Conservation (phyloP, 2,329 filamentous ascomycete species). For the Fusarium hostae region DNA sequence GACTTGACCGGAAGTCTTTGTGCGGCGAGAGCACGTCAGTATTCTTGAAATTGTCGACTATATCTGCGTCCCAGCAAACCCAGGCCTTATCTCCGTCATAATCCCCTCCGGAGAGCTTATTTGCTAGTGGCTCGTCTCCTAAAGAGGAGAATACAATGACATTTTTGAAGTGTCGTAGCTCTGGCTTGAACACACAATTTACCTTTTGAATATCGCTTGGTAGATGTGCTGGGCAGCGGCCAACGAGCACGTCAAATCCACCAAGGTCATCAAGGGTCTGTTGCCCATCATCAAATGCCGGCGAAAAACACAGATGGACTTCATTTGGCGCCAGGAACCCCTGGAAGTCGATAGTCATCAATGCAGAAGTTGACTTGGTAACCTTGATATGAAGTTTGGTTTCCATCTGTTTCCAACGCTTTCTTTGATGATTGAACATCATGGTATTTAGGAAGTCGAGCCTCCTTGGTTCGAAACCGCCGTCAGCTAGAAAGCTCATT, state of each 20-base stretch:
- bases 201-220: conserved; percentile 78
- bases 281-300: neutral
- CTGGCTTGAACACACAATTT: conserved; percentile 63
- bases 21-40: neutral
- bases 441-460: neutral
- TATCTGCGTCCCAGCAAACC: conserved; percentile 1
- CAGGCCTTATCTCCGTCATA: neutral
- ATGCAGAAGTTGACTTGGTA: neutral
- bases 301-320: neutral
- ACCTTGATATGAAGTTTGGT: neutral
- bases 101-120: neutral
- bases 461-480: neutral
- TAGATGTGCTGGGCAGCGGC: conserved; percentile 73
- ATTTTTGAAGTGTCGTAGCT: conserved; percentile 76
- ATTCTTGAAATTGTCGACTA: neutral
- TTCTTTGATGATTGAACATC: neutral
- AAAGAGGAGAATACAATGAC: conserved; percentile 78
- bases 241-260: conserved; percentile 70
- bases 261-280: conserved; percentile 51
- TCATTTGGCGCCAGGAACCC: neutral
- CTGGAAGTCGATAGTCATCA: conserved; percentile 3
- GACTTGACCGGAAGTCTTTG: neutral
- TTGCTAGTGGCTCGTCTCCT: conserved; percentile 69
- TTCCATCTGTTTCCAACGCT: neutral
- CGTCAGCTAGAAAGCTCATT: conserved; percentile 2